Conservation (phyloP, 2,329 filamentous ascomycete species). For the Lojkania enalia region DNA sequence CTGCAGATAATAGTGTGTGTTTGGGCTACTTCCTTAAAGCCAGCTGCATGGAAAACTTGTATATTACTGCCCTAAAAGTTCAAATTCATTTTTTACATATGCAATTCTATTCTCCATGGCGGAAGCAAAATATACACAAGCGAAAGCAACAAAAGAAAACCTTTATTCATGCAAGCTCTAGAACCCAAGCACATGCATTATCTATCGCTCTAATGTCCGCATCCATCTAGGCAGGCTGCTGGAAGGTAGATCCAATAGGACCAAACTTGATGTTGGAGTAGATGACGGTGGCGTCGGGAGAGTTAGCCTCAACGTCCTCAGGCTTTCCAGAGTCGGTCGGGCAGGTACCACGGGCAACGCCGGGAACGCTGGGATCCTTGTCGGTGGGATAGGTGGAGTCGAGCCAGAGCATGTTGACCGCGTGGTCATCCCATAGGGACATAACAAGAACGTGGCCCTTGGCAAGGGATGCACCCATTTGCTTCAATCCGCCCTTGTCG, state of each 20-base stretch:
- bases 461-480: slow-evolving; percentile 59
- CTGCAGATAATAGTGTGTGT: too few species aligned
- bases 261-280: slow-evolving; percentile 49
- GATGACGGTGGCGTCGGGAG: slow-evolving; percentile 38
- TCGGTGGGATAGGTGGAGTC: slow-evolving; percentile 65
- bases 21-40: too few species aligned
- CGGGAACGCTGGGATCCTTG: slow-evolving; percentile 34
- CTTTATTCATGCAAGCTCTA: slow-evolving; percentile 5
- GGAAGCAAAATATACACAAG: background rate
- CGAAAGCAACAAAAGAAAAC: background rate
- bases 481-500: slow-evolving; percentile 58
- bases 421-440: slow-evolving; percentile 67
- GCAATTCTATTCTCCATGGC: background rate
- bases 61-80: too few species aligned
- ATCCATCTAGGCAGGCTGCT: slow-evolving; percentile 31
- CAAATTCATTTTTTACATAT: background rate
- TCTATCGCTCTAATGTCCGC: background rate
- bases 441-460: slow-evolving; percentile 68
- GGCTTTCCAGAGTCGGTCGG: slow-evolving; percentile 41
- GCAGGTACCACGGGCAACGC: slow-evolving; percentile 44
- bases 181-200: slow-evolving; percentile 4
- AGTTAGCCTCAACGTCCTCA: slow-evolving; percentile 42
- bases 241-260: slow-evolving; percentile 45
- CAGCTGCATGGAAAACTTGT: too few species aligned
- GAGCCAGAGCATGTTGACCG: slow-evolving; percentile 74